A percentile compares a stretch with the other conserved stretches of the same genome.
Conservation (phyloP, 2,329 filamentous ascomycete genomes). For the Madurella mycetomatis region DNA sequence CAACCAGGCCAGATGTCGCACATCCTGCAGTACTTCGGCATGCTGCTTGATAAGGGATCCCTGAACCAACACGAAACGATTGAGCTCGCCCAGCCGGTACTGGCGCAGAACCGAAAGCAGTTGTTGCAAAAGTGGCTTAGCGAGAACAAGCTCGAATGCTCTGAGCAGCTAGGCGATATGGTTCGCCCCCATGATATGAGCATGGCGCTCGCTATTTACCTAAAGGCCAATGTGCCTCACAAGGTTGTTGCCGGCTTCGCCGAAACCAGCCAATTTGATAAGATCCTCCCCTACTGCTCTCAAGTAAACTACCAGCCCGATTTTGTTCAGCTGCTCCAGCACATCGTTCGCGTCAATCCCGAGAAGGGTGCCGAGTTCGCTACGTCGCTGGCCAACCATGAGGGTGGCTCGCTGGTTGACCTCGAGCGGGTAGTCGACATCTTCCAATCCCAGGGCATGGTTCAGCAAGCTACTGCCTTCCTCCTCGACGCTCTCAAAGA, state of each 20-base stretch:
- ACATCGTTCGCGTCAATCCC: constrained; percentile 85
- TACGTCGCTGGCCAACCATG: constrained; percentile 82
- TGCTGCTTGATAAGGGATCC: constrained; percentile 90
- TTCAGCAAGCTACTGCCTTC: constrained; percentile 98
- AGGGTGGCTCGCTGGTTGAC: constrained; percentile 81
- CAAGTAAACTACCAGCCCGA: constrained; percentile 89
- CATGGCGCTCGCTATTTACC: constrained; percentile 83
- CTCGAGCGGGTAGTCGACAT: constrained; percentile 94
- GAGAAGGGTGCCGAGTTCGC: constrained; percentile 96
- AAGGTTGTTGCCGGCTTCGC: constrained; percentile 95
- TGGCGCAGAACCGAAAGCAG: constrained; percentile 91
- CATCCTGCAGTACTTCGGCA: constrained; percentile 95
- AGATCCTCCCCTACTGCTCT: constrained; percentile 87
- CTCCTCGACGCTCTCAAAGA: constrained; percentile 91
- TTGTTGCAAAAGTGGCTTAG: constrained; percentile 96
- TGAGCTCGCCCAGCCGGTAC: constrained; percentile 86
- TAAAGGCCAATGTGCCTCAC: constrained; percentile 82
- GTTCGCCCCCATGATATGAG: constrained; percentile 85
- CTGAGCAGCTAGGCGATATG: constrained; percentile 92
- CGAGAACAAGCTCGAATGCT: constrained; percentile 93
- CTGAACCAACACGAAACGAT: constrained; percentile 92
- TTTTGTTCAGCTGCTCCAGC: constrained; percentile 85
- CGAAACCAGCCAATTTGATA: constrained; percentile 93
- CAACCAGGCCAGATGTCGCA: constrained; percentile 84
- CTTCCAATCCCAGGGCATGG: constrained; percentile 96